phyloP scores from a whole-genome alignment of 352 stramenopile species.

The Plasmopara viticola region DNA sequence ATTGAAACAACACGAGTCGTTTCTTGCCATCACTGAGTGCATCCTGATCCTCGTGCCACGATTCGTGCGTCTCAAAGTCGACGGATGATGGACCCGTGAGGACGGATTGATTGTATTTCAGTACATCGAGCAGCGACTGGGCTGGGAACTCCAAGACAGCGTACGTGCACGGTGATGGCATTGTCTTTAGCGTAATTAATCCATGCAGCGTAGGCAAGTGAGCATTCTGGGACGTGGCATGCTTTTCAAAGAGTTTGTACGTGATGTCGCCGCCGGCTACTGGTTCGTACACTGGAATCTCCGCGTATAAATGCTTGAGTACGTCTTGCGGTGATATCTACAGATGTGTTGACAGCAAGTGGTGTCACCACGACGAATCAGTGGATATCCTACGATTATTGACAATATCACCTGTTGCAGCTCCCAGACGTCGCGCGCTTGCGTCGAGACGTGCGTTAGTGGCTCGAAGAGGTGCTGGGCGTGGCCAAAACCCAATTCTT shows the following conservation, averaged over 20 bases:
- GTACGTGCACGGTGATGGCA: conserved; percentile 20
- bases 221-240: conserved; percentile 20
- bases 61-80: conserved; percentile 15
- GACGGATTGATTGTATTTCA: conserved; percentile 63
- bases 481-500: conserved; percentile 25
- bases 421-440: conserved; percentile 8
- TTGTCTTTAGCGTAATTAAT: conserved; percentile 11
- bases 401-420: conserved; percentile 16
- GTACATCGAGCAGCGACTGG: conserved; percentile 58
- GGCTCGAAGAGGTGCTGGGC: neutral
- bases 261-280: conserved; percentile 13
- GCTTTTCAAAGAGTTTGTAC: conserved; percentile 17
- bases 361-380: conserved; percentile 5
- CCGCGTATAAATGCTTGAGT: conserved; percentile 42
- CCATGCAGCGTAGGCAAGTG: conserved; percentile 39
- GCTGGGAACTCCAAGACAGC: conserved; percentile 63
- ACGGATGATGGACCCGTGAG: conserved; percentile 30
- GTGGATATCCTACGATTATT: neutral
- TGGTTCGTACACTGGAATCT: conserved; percentile 38
- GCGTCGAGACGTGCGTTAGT: neutral
- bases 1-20: conserved; percentile 63
- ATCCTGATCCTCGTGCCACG: conserved; percentile 17
- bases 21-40: conserved; percentile 49
- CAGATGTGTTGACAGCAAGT: conserved; percentile 5
- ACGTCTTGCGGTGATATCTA: conserved; percentile 22